Evolutionary conservation across 257 asterid species (phyloP).

Genomic region (Forsythia suspensa): DNA sequence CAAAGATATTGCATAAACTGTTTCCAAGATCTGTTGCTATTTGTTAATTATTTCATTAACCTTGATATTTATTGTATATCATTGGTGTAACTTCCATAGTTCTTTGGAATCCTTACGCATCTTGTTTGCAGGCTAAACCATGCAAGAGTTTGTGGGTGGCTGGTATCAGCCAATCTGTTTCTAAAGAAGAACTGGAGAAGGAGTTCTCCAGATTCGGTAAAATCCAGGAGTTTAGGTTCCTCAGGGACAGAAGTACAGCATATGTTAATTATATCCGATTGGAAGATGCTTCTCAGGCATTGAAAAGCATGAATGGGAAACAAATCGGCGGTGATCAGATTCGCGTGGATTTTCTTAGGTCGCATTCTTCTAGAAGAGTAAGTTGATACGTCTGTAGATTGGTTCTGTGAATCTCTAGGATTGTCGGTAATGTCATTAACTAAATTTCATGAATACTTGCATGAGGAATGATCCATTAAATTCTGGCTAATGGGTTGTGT

Average conservation of each 20-base stretch:
- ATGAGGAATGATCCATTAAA: slow-evolving; percentile 7
- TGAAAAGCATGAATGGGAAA: slow-evolving; percentile 78
- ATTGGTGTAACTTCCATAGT: background rate
- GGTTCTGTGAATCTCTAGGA: slow-evolving; percentile 5
- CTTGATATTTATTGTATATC: background rate
- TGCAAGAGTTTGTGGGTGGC: slow-evolving; percentile 96
- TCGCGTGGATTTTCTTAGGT: slow-evolving; percentile 93
- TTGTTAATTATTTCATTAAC: slow-evolving; percentile 4
- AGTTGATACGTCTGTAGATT: slow-evolving; percentile 32
- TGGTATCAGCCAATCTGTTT: slow-evolving; percentile 72
- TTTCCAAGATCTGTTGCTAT: slow-evolving; percentile 15
- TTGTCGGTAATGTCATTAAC: background rate
- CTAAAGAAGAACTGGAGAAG: slow-evolving; percentile 83
- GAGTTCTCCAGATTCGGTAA: slow-evolving; percentile 78
- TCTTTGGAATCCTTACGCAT: slow-evolving; percentile 19
- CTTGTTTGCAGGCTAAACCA: slow-evolving; percentile 80
- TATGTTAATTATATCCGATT: slow-evolving; percentile 67
- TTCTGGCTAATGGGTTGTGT: slow-evolving; percentile 5
- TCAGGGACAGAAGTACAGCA: slow-evolving; percentile 81
- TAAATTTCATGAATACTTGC: background rate
- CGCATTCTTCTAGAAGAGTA: slow-evolving; percentile 82
- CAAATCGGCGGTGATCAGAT: slow-evolving; percentile 66
- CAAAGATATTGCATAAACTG: background rate
- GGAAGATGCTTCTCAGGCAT: slow-evolving; percentile 87
- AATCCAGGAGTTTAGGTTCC: slow-evolving; percentile 81